Conservation (phyloP, 352 stramenopile species). For the Hyaloperonospora arabidopsidis region DNA sequence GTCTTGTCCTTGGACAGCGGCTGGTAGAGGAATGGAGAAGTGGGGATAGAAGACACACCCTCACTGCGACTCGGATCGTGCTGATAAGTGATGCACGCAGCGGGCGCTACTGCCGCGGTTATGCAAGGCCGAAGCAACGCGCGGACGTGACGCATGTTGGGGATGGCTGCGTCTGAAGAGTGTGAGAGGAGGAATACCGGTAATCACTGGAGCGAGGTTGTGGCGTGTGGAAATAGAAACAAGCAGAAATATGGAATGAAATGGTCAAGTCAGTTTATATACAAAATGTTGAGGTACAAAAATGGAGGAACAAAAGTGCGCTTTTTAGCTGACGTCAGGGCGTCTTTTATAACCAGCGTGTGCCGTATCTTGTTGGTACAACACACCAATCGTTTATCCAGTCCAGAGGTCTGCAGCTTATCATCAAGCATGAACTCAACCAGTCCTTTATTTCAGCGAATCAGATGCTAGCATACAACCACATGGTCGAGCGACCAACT, state of each 20-base stretch:
- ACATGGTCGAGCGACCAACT: constrained; percentile 7
- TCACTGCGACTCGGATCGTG: constrained; percentile 39
- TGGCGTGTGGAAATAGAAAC: too few species aligned
- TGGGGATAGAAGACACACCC: constrained; percentile 19
- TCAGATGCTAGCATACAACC: not conserved
- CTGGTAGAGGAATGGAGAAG: constrained; percentile 53
- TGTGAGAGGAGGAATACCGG: too few species aligned
- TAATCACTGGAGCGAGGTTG: too few species aligned
- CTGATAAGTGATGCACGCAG: constrained; percentile 15
- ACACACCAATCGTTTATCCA: too few species aligned
- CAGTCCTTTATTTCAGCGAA: not conserved
- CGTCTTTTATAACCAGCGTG: too few species aligned
- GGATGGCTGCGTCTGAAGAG: not conserved
- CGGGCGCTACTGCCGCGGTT: constrained; percentile 15
- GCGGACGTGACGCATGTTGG: constrained; percentile 18
- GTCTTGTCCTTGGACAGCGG: constrained; percentile 57
- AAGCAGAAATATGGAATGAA: too few species aligned
- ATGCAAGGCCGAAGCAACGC: constrained; percentile 21
- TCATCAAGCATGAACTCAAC: not conserved
- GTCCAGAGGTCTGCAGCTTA: too few species aligned
- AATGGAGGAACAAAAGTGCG: too few species aligned
- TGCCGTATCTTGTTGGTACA: too few species aligned
- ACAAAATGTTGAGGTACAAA: too few species aligned
- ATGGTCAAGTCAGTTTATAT: too few species aligned
- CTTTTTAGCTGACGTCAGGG: too few species aligned